A percentile compares a stretch with the other conserved stretches of the same genome.
Evolutionary conservation across 1,139 yeast species (phyloP).

Genomic region (Candida freyschussii): DNA sequence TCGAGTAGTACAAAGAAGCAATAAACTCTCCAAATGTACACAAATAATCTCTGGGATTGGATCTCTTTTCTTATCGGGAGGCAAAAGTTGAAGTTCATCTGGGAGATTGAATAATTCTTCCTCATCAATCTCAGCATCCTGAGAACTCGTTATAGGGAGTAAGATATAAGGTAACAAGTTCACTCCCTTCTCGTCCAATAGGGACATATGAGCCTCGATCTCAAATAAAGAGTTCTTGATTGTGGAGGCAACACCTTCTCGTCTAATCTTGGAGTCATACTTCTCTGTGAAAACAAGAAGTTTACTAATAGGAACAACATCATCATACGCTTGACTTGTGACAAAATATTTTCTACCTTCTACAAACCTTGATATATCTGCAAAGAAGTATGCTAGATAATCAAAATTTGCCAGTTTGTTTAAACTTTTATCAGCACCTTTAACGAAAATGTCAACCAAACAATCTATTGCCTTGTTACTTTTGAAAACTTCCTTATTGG

Average conservation of each 20-base stretch:
- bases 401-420: slow-evolving; percentile 75
- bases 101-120: slow-evolving; percentile 89
- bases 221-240: slow-evolving; percentile 88
- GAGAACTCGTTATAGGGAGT: slow-evolving; percentile 81
- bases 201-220: slow-evolving; percentile 55
- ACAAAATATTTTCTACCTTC: slow-evolving; percentile 75
- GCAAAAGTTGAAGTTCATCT: slow-evolving; percentile 78
- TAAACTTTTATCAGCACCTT: slow-evolving; percentile 68
- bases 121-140: slow-evolving; percentile 57
- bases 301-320: slow-evolving; percentile 76
- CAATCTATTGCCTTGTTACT: slow-evolving; percentile 69
- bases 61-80: slow-evolving; percentile 75
- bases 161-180: slow-evolving; percentile 78
- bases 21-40: slow-evolving; percentile 70
- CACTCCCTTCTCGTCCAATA: slow-evolving; percentile 56
- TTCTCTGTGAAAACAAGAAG: slow-evolving; percentile 80
- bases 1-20: slow-evolving; percentile 72
- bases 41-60: slow-evolving; percentile 60
- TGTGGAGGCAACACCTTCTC: slow-evolving; percentile 92
- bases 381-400: slow-evolving; percentile 82
- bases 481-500: slow-evolving; percentile 41
- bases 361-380: slow-evolving; percentile 75
- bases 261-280: slow-evolving; percentile 69
- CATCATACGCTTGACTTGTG: slow-evolving; percentile 65
- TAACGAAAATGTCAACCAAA: slow-evolving; percentile 85